Conservation (phyloP, 2,329 filamentous ascomycete genomes). For the Fusarium sp. region DNA sequence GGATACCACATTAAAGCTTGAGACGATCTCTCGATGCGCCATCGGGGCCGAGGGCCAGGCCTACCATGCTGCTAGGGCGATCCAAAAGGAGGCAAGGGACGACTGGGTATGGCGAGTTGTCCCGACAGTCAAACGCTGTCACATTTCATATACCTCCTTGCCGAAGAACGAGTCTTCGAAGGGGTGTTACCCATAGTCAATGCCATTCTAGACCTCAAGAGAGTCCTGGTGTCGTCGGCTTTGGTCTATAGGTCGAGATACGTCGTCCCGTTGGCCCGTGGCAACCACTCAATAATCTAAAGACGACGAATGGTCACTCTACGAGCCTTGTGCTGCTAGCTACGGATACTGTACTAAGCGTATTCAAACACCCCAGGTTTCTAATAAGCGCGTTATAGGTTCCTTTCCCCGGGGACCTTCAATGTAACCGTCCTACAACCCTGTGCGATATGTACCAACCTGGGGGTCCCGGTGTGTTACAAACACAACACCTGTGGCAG, state of each 20-base stretch:
- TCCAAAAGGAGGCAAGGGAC: slow-evolving; percentile 30
- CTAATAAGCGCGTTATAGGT: slow-evolving; percentile 36
- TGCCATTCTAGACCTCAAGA: slow-evolving; percentile 1
- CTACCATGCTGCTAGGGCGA: slow-evolving; percentile 3
- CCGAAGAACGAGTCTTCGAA: slow-evolving; percentile 17
- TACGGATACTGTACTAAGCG: slow-evolving; percentile 2
- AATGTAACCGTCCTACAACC: slow-evolving; percentile 34
- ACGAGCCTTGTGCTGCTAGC: not conserved
- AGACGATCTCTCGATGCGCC: slow-evolving; percentile 32
- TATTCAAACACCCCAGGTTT: slow-evolving; percentile 31
- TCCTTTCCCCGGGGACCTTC: slow-evolving; percentile 18
- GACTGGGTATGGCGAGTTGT: slow-evolving; percentile 16
- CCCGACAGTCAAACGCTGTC: slow-evolving; percentile 24
- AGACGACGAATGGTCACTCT: slow-evolving; percentile 5
- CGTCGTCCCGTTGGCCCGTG: not conserved
- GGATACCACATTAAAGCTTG: slow-evolving; percentile 18
- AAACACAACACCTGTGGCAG: slow-evolving; percentile 1
- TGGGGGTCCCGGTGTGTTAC: slow-evolving; percentile 22
- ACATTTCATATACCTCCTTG: slow-evolving; percentile 35
- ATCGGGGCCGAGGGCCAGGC: slow-evolving; percentile 26
- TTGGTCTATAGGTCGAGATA: not conserved
- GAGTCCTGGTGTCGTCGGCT: not conserved
- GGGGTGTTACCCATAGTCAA: slow-evolving; percentile 5
- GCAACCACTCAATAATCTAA: slow-evolving; percentile 12
- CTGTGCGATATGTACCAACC: slow-evolving; percentile 35